Evolutionary conservation across 805 yeast genomes (phyloP).

Genomic region (Nakazawaea peltata): DNA sequence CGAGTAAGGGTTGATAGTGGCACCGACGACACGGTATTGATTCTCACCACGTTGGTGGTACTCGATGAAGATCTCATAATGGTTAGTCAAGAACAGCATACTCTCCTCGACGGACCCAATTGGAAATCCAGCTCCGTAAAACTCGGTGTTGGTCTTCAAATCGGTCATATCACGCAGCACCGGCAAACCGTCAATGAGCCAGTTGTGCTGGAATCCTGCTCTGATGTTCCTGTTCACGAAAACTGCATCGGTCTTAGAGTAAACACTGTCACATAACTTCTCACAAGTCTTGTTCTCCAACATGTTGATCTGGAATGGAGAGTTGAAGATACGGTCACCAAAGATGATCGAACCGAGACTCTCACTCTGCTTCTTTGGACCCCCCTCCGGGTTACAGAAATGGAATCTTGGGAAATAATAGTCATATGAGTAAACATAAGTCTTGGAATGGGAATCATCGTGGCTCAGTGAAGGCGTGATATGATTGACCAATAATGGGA

Average conservation of each 20-base stretch:
- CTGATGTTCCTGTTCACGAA: constrained; percentile 75
- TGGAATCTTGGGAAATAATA: constrained; percentile 79
- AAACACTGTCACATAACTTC: constrained; percentile 50
- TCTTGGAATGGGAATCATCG: constrained; percentile 34
- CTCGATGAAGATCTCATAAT: constrained; percentile 70
- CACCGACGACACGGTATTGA: constrained; percentile 85
- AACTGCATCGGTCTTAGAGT: constrained; percentile 57
- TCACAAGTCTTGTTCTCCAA: constrained; percentile 62
- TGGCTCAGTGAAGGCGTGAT: constrained; percentile 66
- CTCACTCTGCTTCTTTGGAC: constrained; percentile 69
- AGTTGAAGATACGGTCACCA: constrained; percentile 91
- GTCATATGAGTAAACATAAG: constrained; percentile 66
- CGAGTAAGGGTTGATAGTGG: constrained; percentile 66
- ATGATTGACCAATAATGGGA: constrained; percentile 82
- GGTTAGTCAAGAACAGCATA: constrained; percentile 64
- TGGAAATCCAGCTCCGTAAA: constrained; percentile 76
- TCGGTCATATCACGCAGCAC: constrained; percentile 65
- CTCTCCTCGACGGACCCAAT: constrained; percentile 61
- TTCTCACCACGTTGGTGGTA: constrained; percentile 69
- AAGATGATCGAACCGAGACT: constrained; percentile 88
- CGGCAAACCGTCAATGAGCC: constrained; percentile 94
- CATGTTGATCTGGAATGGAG: constrained; percentile 82
- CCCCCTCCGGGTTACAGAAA: constrained; percentile 71
- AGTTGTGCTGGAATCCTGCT: constrained; percentile 81
- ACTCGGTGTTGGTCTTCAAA: constrained; percentile 46